A percentile compares a stretch with the other conserved stretches of the same genome.
Evolutionary conservation across 2,329 filamentous ascomycete genomes (phyloP).

Genomic region (Laburnicola sp.): DNA sequence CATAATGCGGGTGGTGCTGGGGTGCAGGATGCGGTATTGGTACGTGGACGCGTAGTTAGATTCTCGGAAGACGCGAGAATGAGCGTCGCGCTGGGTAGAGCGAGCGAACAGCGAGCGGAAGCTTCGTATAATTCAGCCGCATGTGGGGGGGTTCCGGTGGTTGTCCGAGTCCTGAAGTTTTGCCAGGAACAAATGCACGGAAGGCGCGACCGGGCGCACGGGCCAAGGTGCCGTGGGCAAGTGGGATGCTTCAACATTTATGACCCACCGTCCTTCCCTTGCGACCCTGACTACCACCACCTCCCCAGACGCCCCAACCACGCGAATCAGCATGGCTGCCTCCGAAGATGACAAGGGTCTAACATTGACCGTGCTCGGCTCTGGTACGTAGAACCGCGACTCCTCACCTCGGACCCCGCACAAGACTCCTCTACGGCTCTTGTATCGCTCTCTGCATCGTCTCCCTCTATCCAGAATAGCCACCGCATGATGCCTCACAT

Average conservation of each 20-base stretch:
- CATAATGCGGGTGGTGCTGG: constrained; percentile 49
- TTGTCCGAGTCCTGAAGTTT: too few relatives aligned
- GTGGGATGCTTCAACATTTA: background rate
- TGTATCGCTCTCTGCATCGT: background rate
- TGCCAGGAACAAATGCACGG: too few relatives aligned
- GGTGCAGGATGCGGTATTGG: background rate
- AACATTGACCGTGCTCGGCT: constrained; percentile 79
- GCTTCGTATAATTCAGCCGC: too few relatives aligned
- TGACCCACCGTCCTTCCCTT: background rate
- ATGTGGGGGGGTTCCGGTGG: too few relatives aligned
- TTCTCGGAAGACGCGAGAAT: too few relatives aligned
- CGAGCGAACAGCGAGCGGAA: too few relatives aligned
- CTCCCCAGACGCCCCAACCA: background rate
- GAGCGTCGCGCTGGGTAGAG: too few relatives aligned
- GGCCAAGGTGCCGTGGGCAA: background rate
- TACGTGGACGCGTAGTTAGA: too few relatives aligned
- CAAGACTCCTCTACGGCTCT: background rate
- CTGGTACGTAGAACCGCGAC: constrained; percentile 62
- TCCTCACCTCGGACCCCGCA: constrained; percentile 9
- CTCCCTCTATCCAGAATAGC: too few relatives aligned
- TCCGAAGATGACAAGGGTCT: constrained; percentile 50
- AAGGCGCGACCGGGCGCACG: background rate
- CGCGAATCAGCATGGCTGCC: constrained; percentile 32
- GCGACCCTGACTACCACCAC: background rate
- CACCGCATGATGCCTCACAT: too few relatives aligned